Conservation (phyloP, 2,329 filamentous ascomycete genomes). For the Diaporthe citrichinensis region DNA sequence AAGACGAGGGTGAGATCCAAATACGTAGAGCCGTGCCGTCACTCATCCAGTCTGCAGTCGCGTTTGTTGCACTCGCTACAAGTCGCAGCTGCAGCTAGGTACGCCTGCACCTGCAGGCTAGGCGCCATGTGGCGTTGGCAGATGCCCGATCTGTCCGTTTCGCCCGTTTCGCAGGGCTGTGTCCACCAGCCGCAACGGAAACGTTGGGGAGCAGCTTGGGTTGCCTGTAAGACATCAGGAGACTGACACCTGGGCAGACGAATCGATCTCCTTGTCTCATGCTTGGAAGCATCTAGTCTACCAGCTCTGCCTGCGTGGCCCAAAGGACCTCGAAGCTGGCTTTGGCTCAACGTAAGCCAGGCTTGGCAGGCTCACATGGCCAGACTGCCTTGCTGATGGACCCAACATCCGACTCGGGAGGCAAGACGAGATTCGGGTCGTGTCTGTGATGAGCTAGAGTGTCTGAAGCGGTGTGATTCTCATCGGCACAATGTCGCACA, state of each 20-base stretch:
- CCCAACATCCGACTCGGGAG: conserved; percentile 3
- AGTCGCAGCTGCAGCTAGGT: neutral
- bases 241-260: neutral
- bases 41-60: neutral
- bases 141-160: neutral
- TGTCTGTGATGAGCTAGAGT: neutral
- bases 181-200: neutral
- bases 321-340: neutral
- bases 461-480: neutral
- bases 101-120: neutral
- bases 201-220: neutral
- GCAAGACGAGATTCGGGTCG: neutral
- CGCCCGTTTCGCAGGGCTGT: conserved; percentile 15
- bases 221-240: conserved; percentile 6
- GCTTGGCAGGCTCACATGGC: conserved; percentile 13
- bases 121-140: conserved; percentile 2
- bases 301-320: neutral
- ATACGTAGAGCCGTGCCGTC: neutral
- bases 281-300: conserved; percentile 16
- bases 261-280: neutral
- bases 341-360: neutral
- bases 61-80: neutral
- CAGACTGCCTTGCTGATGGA: neutral
- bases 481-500: neutral
- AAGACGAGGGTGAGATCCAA: neutral